These are phyloP conservation scores for Pelargonium myrrhifolium DNA, from an alignment of 441 rosid species.

Conservation along the genomic window DNA sequence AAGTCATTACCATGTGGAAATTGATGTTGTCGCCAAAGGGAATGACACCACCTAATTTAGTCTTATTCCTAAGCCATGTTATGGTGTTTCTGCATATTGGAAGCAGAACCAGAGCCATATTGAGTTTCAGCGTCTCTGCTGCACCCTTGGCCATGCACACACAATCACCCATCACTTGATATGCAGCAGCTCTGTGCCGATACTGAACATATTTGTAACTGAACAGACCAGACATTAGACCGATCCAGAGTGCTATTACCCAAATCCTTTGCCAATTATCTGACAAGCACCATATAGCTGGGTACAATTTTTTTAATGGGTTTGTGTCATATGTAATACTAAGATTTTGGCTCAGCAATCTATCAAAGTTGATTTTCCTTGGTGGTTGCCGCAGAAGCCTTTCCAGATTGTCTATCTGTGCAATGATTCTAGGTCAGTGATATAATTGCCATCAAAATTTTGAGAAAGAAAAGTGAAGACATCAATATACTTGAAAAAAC, in stretches of 20 bases:
- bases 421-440: too few relatives aligned
- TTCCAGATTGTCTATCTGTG: slow-evolving; percentile 39
- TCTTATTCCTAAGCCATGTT: slow-evolving; percentile 58
- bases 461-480: too few relatives aligned
- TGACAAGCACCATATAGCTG: slow-evolving; percentile 29
- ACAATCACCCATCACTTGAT: slow-evolving; percentile 44
- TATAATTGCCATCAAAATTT: too few relatives aligned
- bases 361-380: too few relatives aligned
- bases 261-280: slow-evolving; percentile 63
- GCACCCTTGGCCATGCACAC: slow-evolving; percentile 62
- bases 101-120: slow-evolving; percentile 54
- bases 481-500: neutral
- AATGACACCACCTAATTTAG: slow-evolving; percentile 33
- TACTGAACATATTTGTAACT: slow-evolving; percentile 45
- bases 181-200: slow-evolving; percentile 28
- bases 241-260: slow-evolving; percentile 48
- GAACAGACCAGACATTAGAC: slow-evolving; percentile 39
- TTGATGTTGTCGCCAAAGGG: slow-evolving; percentile 66
- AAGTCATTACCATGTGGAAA: slow-evolving; percentile 45
- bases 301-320: slow-evolving; percentile 23
- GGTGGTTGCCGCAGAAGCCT: slow-evolving; percentile 37
- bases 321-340: slow-evolving; percentile 29
- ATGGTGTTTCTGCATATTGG: slow-evolving; percentile 59
- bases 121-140: slow-evolving; percentile 66
- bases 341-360: slow-evolving; percentile 55